Base-by-base conservation (phyloP, 2,329 filamentous ascomycete genomes). In the Paracoccidioides lutzii region DNA sequence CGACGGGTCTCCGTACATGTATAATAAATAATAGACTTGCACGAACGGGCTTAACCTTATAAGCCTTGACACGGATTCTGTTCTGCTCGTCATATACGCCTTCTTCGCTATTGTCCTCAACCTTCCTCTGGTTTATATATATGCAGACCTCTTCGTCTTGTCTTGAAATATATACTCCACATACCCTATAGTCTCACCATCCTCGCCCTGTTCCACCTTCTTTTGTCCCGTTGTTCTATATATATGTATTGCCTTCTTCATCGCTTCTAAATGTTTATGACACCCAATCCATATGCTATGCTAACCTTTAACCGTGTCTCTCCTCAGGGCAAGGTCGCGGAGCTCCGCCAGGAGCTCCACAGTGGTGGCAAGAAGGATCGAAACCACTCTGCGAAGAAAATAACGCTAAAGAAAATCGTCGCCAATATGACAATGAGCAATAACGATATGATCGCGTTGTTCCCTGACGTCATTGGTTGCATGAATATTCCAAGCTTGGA, bases 381-480 rank as follows among this genome's bases (percentile, higher is more conserved):
- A 81, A 95, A 94, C 75, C 86, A 89, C 74, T 81, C 85, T 46
- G 83, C 83, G 62, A 98, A 97, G 79, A 97, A 97, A 81, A 94
- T 96, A 68, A 90, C 93, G 9, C 80, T 98, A 60, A 98, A 98
- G 81, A 96, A 96, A 80, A 97, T 98, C 64, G 93, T 98, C 65
- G 93, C 93, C 70, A 98, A 98, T 71, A 98, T 98, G 93, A 98
- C 93, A 61, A 98, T 98, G 93, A 97, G 91, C 81, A 98, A 98
- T 75, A 98, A 97, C 68, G 93, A 98, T 72, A 98, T 98, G 93
- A 87, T 97, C 55, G 90, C 89, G 42, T 78, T 98, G 53, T 98
- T 98, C 65, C 90, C 91, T 15, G 93, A 98, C 69, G 87, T 98
- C 58, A 88, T 98, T 64, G 84, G 79, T 60, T 97, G 91, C 77